These are phyloP conservation scores for Claviceps sp. DNA, from an alignment of 2,329 filamentous ascomycete genomes.

Conservation along the genomic window DNA sequence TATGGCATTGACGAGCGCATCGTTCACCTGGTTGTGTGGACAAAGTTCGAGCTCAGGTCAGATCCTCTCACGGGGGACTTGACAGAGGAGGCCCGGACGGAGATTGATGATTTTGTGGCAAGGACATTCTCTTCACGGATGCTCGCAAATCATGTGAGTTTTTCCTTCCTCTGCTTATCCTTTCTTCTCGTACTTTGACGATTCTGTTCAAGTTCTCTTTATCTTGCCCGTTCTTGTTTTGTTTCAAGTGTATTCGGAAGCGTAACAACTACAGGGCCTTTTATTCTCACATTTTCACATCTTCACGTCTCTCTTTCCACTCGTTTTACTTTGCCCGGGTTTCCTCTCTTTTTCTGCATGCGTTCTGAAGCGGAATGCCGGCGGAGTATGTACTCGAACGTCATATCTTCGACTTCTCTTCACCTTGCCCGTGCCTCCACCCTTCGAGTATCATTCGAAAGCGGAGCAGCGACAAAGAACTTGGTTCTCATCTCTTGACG, in stretches of 20 bases:
- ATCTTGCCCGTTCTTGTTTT: not conserved
- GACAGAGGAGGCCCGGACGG: conserved; percentile 44
- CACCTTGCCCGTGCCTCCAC: not conserved
- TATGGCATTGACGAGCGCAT: conserved; percentile 72
- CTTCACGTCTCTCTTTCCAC: not conserved
- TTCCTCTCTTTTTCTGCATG: not conserved
- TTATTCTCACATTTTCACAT: not conserved
- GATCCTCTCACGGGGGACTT: conserved; percentile 52
- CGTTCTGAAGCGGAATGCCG: not conserved
- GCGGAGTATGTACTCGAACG: too few species aligned
- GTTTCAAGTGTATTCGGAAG: too few species aligned
- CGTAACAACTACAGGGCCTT: too few species aligned
- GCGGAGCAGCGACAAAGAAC: too few species aligned
- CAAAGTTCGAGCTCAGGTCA: conserved; percentile 68
- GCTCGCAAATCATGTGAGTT: conserved; percentile 37
- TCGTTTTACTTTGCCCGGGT: not conserved
- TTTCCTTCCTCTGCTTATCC: too few species aligned
- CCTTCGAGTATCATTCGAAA: too few species aligned
- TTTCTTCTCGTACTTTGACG: not conserved
- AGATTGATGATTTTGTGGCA: conserved; percentile 60
- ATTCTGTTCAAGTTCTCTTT: not conserved
- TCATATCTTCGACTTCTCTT: not conserved
- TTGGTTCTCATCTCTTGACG: not conserved
- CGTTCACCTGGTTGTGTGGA: conserved; percentile 83
- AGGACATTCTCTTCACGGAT: conserved; percentile 47